Conservation (phyloP, 352 stramenopile genomes). For the Phytopythium helicoides region DNA sequence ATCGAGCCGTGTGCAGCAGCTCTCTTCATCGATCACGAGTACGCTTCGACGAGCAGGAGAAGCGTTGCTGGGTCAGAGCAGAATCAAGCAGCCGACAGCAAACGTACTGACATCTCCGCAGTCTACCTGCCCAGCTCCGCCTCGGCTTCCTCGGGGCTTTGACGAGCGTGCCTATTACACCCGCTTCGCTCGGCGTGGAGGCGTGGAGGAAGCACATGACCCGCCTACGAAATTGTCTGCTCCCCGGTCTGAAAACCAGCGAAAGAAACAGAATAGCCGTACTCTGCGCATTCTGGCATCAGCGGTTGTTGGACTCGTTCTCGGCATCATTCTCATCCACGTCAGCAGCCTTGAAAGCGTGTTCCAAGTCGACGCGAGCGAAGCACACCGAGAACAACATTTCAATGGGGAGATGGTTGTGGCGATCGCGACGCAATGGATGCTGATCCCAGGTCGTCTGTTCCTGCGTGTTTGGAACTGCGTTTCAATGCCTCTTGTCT, state of each 20-base stretch:
- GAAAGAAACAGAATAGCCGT: conserved; percentile 8
- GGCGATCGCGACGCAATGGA: conserved; percentile 24
- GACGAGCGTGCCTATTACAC: conserved; percentile 49
- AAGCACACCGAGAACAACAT: conserved; percentile 17
- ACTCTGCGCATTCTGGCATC: conserved; percentile 19
- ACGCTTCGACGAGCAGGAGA: conserved; percentile 27
- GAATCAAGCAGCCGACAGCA: conserved; percentile 3
- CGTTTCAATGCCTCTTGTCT: conserved; percentile 32
- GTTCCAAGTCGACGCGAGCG: conserved; percentile 23
- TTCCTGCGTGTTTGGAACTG: conserved; percentile 51
- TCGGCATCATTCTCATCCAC: conserved; percentile 32
- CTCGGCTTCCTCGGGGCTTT: conserved; percentile 29
- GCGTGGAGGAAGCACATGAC: conserved; percentile 20
- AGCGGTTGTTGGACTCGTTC: conserved; percentile 26
- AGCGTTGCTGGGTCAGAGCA: conserved; percentile 19
- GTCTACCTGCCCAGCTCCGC: conserved; percentile 37
- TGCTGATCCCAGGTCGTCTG: conserved; percentile 39
- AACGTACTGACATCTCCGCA: conserved; percentile 37
- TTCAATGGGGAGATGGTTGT: conserved; percentile 30
- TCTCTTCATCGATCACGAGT: conserved; percentile 37
- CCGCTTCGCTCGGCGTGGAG: conserved; percentile 17
- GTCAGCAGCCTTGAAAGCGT: conserved; percentile 14
- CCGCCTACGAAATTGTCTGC: conserved; percentile 8
- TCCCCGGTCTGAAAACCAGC: conserved; percentile 6
- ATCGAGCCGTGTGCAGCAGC: conserved; percentile 30